phyloP scores from a whole-genome alignment of 306 rosid genomes.

The Glycine latifolia region DNA sequence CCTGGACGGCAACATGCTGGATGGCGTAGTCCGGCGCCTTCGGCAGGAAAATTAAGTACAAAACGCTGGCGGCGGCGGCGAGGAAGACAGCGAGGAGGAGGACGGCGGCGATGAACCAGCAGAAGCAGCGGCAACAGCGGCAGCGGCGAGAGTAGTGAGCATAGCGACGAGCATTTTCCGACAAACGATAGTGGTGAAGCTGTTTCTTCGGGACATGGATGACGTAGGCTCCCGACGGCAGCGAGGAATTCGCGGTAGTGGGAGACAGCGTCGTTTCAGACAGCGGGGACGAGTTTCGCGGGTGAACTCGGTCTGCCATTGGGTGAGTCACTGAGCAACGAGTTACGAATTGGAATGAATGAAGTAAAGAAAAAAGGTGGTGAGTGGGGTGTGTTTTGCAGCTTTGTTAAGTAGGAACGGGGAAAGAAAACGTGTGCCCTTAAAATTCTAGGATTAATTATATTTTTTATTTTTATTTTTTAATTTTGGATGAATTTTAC shows the following conservation, averaged over 20 bases:
- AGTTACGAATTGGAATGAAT: background rate
- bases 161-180: constrained; percentile 63
- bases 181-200: constrained; percentile 54
- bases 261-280: constrained; percentile 30
- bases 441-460: too few relatives aligned
- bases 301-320: constrained; percentile 79
- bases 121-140: constrained; percentile 54
- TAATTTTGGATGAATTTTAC: too few relatives aligned
- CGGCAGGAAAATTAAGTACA: constrained; percentile 68
- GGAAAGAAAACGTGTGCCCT: background rate
- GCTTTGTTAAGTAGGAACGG: background rate
- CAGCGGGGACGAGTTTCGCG: constrained; percentile 32
- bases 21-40: constrained; percentile 59
- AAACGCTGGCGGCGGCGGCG: constrained; percentile 49
- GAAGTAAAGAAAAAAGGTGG: too few relatives aligned
- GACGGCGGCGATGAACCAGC: constrained; percentile 51
- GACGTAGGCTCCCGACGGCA: constrained; percentile 61
- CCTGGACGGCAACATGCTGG: constrained; percentile 49
- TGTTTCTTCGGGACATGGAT: constrained; percentile 78
- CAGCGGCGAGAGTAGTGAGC: constrained; percentile 45
- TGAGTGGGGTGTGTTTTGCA: background rate
- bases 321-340: constrained; percentile 6
- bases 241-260: constrained; percentile 12
- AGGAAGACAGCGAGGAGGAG: constrained; percentile 47
- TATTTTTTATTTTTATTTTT: too few relatives aligned